A percentile compares a stretch with the other conserved stretches of the same genome.
phyloP scores from a whole-genome alignment of 2,329 filamentous ascomycete species.

The Metarhizium sp. region DNA sequence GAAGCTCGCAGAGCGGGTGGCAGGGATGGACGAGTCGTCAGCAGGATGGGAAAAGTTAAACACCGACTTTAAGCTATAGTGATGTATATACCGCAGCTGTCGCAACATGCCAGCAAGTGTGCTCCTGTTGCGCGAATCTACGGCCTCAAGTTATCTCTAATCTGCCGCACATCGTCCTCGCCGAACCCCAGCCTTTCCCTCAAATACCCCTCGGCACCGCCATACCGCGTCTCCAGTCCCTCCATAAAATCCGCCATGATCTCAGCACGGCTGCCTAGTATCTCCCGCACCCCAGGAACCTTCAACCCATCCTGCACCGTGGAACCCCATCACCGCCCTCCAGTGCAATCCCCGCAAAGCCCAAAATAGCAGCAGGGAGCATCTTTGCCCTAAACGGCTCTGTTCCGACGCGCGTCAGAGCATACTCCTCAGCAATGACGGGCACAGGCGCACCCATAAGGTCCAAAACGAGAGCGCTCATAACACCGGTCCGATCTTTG shows the following conservation, averaged over 20 bases:
- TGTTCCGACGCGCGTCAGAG: background rate
- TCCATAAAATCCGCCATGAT: constrained; percentile 1
- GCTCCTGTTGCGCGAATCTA: background rate
- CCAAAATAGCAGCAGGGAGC: background rate
- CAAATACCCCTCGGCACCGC: constrained; percentile 1
- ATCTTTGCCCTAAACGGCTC: background rate
- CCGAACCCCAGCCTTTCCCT: background rate
- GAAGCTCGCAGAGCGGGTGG: constrained; percentile 60
- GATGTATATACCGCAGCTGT: background rate
- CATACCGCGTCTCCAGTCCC: background rate
- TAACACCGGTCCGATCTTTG: too few relatives aligned
- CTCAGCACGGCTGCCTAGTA: background rate
- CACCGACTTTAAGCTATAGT: constrained; percentile 65
- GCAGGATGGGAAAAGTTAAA: constrained; percentile 63
- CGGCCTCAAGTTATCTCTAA: background rate
- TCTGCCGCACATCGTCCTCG: background rate
- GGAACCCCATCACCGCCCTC: background rate
- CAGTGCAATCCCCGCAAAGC: background rate
- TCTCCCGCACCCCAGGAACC: background rate
- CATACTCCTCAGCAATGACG: constrained; percentile 1
- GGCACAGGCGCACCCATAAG: background rate
- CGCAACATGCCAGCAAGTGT: too few relatives aligned
- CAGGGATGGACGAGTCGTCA: constrained; percentile 44
- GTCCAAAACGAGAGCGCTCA: too few relatives aligned
- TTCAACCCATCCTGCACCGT: background rate